Percentiles rank a stretch among this genome's conserved stretches.
Conservation (phyloP, 2,329 filamentous ascomycete genomes). For the Neopestalotiopsis clavispora region DNA sequence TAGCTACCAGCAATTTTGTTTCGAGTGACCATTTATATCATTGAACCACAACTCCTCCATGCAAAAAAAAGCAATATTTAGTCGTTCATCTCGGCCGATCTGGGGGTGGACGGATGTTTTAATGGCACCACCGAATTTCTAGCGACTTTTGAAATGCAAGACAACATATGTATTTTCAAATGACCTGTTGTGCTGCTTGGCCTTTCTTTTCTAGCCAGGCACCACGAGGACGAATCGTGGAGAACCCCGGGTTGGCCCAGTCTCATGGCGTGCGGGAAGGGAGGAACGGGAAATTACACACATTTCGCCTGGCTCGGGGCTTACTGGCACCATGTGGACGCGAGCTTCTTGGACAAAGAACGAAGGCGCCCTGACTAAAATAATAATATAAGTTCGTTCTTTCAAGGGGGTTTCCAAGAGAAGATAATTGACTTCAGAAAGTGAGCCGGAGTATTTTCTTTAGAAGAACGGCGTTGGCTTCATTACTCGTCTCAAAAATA, state of each 20-base stretch:
- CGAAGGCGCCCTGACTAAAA: neutral
- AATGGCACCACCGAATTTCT: neutral
- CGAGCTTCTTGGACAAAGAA: neutral
- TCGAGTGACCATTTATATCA: no score
- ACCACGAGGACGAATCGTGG: constrained; percentile 6
- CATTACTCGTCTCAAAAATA: no score
- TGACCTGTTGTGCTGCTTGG: neutral
- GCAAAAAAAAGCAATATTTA: neutral
- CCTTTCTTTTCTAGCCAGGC: neutral
- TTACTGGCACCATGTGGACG: neutral
- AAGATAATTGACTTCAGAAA: no score
- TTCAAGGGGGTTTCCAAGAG: neutral
- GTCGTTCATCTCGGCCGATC: neutral
- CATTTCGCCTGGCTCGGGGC: neutral
- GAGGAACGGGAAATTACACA: neutral
- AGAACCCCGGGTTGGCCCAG: constrained; percentile 6
- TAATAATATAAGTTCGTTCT: no score
- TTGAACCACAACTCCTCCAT: neutral
- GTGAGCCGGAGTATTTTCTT: no score
- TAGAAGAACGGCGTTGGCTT: no score
- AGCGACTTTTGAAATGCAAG: neutral
- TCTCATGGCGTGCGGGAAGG: neutral
- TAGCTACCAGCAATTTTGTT: no score
- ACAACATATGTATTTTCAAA: neutral
- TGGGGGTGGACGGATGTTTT: neutral